A percentile compares a stretch with the other conserved stretches of the same genome.
phyloP scores from a whole-genome alignment of 495 filamentous ascomycete genomes.

The Neurospora tetrasperma region DNA sequence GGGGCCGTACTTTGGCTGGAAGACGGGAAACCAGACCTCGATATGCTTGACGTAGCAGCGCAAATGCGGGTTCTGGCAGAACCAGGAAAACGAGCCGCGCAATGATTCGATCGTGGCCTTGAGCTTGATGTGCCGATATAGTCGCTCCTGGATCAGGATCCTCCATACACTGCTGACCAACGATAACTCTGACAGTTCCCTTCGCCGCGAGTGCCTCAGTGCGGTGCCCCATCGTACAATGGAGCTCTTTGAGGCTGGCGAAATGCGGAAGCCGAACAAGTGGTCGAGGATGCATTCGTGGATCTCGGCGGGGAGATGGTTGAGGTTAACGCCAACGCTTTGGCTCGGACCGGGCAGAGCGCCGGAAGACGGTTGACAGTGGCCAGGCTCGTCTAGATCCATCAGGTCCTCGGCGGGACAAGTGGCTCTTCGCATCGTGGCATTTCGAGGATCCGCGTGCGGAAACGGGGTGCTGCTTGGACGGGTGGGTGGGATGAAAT shows the following conservation, averaged over 20 bases:
- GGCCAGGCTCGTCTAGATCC: constrained; percentile 16
- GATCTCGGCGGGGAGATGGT: constrained; percentile 56
- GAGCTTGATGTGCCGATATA: constrained; percentile 65
- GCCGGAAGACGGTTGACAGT: constrained; percentile 5
- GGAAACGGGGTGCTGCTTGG: constrained; percentile 49
- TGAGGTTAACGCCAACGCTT: constrained; percentile 35
- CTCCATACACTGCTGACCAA: constrained; percentile 53
- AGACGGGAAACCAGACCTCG: constrained; percentile 66
- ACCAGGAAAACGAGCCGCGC: constrained; percentile 45
- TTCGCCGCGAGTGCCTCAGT: constrained; percentile 55
- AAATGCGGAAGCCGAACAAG: constrained; percentile 54
- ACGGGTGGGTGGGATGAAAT: constrained; percentile 41
- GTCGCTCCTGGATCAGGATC: constrained; percentile 52
- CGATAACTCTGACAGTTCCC: constrained; percentile 54
- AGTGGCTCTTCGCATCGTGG: constrained; percentile 29
- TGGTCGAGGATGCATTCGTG: constrained; percentile 61
- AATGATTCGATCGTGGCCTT: constrained; percentile 55
- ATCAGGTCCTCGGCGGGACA: constrained; percentile 23
- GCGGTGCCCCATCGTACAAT: constrained; percentile 52
- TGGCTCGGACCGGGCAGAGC: constrained; percentile 18
- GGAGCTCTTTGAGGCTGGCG: constrained; percentile 43
- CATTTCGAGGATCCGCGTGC: constrained; percentile 36
- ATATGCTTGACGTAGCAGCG: constrained; percentile 55
- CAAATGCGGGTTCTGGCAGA: constrained; percentile 47
- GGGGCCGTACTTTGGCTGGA: constrained; percentile 41